Evolutionary conservation across 768 basidiomycete species (phyloP).

Genomic region (Myochromella boudieri): DNA sequence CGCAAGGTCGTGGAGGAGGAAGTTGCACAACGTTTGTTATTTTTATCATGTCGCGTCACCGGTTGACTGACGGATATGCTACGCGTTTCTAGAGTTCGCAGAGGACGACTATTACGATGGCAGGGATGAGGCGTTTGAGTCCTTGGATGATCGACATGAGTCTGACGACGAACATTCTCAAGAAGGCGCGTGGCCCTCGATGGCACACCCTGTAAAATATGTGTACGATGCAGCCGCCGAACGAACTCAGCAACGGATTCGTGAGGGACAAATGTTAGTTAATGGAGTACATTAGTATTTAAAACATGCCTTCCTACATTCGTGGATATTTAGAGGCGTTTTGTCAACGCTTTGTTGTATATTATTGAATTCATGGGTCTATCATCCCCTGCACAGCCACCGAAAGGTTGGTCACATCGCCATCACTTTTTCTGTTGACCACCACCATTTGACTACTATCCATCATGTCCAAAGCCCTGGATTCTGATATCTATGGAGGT

Average conservation of each 20-base stretch:
- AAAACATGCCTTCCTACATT: constrained; percentile 1
- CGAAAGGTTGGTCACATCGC: constrained; percentile 2
- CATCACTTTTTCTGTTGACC: not conserved
- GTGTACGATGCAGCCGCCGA: constrained; percentile 95
- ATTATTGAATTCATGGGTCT: not conserved
- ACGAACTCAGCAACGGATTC: constrained; percentile 60
- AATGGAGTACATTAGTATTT: constrained; percentile 47
- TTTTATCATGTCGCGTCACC: too few relatives aligned
- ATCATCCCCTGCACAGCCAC: constrained; percentile 13
- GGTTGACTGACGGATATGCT: too few relatives aligned
- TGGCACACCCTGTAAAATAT: constrained; percentile 59
- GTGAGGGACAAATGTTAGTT: constrained; percentile 38
- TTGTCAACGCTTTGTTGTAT: not conserved
- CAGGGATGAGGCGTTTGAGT: constrained; percentile 33
- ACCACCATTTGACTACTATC: not conserved
- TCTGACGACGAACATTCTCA: constrained; percentile 43
- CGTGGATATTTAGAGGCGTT: constrained; percentile 2
- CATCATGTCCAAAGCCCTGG: constrained; percentile 22
- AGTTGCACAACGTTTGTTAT: too few relatives aligned
- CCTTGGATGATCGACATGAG: constrained; percentile 35
- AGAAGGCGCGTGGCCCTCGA: constrained; percentile 24
- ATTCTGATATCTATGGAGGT: constrained; percentile 39
- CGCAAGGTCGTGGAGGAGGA: too few relatives aligned
- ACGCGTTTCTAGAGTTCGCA: constrained; percentile 43
- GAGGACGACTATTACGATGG: constrained; percentile 55